Base-by-base conservation (phyloP, 1,284 basidiomycete species). In the Heterobasidion annosum region DNA sequence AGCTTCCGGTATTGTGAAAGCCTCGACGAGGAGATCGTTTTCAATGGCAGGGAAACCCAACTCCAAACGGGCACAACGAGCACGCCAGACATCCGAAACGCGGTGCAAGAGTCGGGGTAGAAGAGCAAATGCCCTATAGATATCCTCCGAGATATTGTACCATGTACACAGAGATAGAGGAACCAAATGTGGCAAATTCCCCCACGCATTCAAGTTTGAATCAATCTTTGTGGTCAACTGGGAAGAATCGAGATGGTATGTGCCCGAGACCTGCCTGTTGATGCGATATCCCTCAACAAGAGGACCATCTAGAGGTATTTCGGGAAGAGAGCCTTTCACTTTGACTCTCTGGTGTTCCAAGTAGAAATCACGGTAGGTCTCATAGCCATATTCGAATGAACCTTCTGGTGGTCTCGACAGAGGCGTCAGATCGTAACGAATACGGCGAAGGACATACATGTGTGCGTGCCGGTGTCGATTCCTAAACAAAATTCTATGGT, bases 1-100 rank as follows among this genome's bases (percentile, higher is more conserved):
- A 12, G 82, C 76, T 46, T 74, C 75, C 1, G 91, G 91, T 10
- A 90, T 71, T 0, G 88, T 91, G 34, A 88, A 73, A 2, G 88
- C 88, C 64, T 91, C 82, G 2, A 84, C 71, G 49, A 91, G 72
- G 6, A 82, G 70, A 51, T 81, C 72, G 43, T 79, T 73, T 0
- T 64, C 58, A 48, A 91, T 79, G 0, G 75, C 67, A 7, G 86
- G 85, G 15, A 90, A 70, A 9, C 74, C 72, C 37, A 91, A 74
- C 54, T 75, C 71, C 32, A 70, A 58, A 40, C 77, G 74, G 16
- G 77, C 75, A 56, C 70, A 65, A n/a, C 68, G 75, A 3, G 73
- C 81, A 15, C 87, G 81, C 65, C 82, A 85, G 5, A 81, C 64
- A 61, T 84, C 81, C 1, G 81, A 82, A 50, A 88, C 65, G 13